Base-by-base conservation (phyloP, 2,329 filamentous ascomycete genomes). In the Fusarium albidum region DNA sequence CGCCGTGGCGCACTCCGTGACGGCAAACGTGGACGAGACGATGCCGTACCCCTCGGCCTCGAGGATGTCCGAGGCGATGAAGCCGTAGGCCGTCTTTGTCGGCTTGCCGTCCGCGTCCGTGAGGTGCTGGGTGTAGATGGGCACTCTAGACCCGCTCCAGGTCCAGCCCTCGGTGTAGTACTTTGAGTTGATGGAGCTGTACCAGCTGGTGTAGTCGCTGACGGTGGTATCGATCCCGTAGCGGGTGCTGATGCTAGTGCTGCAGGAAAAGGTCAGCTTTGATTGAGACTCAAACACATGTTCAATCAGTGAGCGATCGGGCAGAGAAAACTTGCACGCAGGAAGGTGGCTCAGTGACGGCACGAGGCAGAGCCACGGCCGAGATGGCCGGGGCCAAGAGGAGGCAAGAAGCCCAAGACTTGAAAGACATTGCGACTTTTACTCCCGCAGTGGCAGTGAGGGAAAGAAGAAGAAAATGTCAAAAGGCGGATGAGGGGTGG, bases 211-310 rank as follows among this genome's bases (percentile, higher is more conserved):
- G 32, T 53, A 55, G 49, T 65, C 53, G 15, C 52, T 53, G 49
- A 64, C 43, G 10, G 59, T 63, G 15, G 52, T 55, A 13, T 59
- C 54, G 18, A 64, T 35, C 13, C 66, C 67, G 28, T 59, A 68
- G 9, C 57, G 52, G 3, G 65, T 63, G 29, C 59, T 67, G 6
- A 56, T 38, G 42, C 15, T 17, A 9, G n/a, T 26, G 7, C 42
- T 45, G 5, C 18, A 34, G 3, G 21, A 21, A 21, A 18, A 29
- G 9, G 15, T 42, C 40, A 33, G 40, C 21, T 21, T n/a, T n/a
- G n/a, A n/a, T n/a, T n/a, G n/a, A n/a, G 14, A 17, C 2, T 5
- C n/a, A 9, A n/a, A 7, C 11, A 4, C 14, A 8, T 21, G 13
- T 28, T 10, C 12, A 37, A 9, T n/a, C n/a, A n/a, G n/a, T n/a